A percentile compares a stretch with the other conserved stretches of the same genome.
Evolutionary conservation across 1,284 basidiomycete species (phyloP).

Genomic region (Sphaerobolus stellatus): DNA sequence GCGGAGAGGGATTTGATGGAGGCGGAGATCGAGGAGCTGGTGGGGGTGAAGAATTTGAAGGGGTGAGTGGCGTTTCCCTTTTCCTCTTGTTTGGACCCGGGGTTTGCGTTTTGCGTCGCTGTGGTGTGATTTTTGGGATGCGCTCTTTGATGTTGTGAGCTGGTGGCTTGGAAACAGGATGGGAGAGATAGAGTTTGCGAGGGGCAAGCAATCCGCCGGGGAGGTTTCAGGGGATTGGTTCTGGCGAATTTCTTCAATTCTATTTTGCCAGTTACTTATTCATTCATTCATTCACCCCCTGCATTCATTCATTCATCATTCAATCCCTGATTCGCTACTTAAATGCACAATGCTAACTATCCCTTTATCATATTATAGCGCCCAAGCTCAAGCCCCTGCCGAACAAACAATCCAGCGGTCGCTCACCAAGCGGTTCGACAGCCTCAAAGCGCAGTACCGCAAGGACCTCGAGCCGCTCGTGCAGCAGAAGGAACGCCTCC

Average conservation of each 20-base stretch:
- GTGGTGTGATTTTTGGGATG: too few relatives aligned
- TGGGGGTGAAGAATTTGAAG: conserved; percentile 69
- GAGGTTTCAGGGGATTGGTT: too few relatives aligned
- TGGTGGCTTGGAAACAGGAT: too few relatives aligned
- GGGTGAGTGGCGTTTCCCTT: conserved; percentile 8
- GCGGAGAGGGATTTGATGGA: conserved; percentile 89
- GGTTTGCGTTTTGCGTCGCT: too few relatives aligned
- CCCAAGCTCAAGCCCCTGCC: conserved; percentile 22
- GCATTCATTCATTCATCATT: too few relatives aligned
- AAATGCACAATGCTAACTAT: conserved; percentile 20
- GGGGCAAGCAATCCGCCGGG: too few relatives aligned
- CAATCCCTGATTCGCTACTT: conserved; percentile 16
- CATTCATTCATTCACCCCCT: too few relatives aligned
- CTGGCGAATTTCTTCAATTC: too few relatives aligned
- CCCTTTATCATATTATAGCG: not conserved
- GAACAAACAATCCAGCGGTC: conserved; percentile 64
- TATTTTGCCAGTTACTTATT: too few relatives aligned
- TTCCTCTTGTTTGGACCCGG: too few relatives aligned
- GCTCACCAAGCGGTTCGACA: conserved; percentile 85
- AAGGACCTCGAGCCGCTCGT: conserved; percentile 84
- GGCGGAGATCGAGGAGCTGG: conserved; percentile 91
- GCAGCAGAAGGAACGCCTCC: conserved; percentile 75
- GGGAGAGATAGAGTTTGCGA: too few relatives aligned
- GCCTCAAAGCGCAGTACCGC: conserved; percentile 84
- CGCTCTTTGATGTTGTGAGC: conserved; percentile 7